Evolutionary conservation across 1,139 yeast genomes (phyloP).

Genomic region (Sugiyamaella castrensis): DNA sequence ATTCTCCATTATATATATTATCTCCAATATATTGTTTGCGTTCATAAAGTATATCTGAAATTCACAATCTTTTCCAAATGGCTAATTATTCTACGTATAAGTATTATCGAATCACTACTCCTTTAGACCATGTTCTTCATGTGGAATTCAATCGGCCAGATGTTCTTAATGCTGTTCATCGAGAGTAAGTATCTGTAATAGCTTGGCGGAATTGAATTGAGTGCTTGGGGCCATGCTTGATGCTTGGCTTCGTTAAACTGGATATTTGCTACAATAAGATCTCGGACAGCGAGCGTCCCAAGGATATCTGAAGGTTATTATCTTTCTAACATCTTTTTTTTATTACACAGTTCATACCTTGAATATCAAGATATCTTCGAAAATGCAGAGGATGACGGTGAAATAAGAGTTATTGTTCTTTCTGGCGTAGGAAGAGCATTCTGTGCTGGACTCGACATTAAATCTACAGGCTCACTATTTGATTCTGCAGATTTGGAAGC

Average conservation of each 20-base stretch:
- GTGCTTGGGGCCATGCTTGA: too few species aligned
- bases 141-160: conserved; percentile 64
- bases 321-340: not conserved
- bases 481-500: conserved; percentile 34
- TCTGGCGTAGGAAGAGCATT: conserved; percentile 58
- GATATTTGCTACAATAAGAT: conserved; percentile 9
- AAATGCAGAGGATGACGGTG: conserved; percentile 45
- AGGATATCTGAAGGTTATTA: not conserved
- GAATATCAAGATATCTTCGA: conserved; percentile 53
- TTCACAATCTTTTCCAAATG: conserved; percentile 9
- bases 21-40: too few species aligned
- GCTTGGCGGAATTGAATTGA: too few species aligned
- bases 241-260: not conserved
- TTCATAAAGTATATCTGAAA: too few species aligned
- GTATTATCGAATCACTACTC: conserved; percentile 23
- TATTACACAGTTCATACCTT: conserved; percentile 45
- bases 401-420: conserved; percentile 55
- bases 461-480: conserved; percentile 20
- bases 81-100: conserved; percentile 23
- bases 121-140: conserved; percentile 51
- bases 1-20: too few species aligned
- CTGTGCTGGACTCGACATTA: conserved; percentile 64
- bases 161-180: conserved; percentile 58
- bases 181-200: conserved; percentile 40
- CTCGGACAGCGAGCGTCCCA: too few species aligned